A percentile compares a stretch with the other conserved stretches of the same genome.
Evolutionary conservation across 2,329 filamentous ascomycete species (phyloP).

Genomic region (Verticillium tricorpus): DNA sequence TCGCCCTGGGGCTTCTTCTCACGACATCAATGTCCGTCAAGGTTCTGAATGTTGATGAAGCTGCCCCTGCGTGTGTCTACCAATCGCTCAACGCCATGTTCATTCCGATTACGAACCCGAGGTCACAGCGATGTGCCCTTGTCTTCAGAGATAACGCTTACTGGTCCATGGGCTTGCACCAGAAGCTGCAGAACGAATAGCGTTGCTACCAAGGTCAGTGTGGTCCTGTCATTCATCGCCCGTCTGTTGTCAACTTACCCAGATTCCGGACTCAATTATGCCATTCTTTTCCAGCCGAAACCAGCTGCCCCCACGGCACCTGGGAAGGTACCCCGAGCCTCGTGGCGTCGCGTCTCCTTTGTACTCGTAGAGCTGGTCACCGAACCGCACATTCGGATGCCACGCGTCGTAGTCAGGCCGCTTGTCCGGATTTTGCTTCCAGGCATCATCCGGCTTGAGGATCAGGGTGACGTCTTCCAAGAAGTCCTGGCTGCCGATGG

Average conservation of each 20-base stretch:
- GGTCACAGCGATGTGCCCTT: background rate
- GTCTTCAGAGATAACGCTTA: background rate
- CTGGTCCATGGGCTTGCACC: background rate
- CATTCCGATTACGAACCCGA: too few relatives aligned
- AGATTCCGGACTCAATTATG: background rate
- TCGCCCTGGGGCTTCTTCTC: background rate
- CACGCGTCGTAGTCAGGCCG: background rate
- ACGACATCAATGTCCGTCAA: background rate
- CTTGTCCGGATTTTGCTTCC: background rate
- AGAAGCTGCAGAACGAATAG: background rate
- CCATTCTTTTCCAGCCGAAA: background rate
- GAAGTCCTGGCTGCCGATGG: background rate
- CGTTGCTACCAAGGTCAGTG: background rate
- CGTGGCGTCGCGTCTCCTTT: background rate
- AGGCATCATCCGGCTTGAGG: background rate
- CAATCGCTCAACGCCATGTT: background rate
- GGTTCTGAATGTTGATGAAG: background rate
- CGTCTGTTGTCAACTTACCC: background rate
- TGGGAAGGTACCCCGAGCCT: background rate
- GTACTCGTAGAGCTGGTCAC: background rate
- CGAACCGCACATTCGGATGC: background rate
- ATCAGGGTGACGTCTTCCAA: background rate
- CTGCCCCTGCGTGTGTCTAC: background rate
- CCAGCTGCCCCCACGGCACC: conserved; percentile 1
- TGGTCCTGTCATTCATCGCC: too few relatives aligned